A percentile compares a stretch with the other conserved stretches of the same genome.
Evolutionary conservation across 768 basidiomycete species (phyloP).

Genomic region (Candolleomyces efflorescens): DNA sequence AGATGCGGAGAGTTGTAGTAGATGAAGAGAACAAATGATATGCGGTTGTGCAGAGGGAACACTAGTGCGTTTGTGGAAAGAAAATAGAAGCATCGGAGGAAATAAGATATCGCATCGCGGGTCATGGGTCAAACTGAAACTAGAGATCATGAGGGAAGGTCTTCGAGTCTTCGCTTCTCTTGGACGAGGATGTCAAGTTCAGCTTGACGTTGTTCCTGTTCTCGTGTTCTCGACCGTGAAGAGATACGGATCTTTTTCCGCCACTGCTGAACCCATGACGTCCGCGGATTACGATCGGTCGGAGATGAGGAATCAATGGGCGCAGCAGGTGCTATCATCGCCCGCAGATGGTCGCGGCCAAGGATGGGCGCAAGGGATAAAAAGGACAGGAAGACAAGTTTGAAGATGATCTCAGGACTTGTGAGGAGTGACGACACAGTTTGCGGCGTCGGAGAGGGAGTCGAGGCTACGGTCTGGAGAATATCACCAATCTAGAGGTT

Average conservation of each 20-base stretch:
- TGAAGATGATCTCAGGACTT: slow-evolving; percentile 78
- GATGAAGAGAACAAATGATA: background rate
- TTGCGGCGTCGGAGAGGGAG: slow-evolving; percentile 64
- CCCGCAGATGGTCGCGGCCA: slow-evolving; percentile 60
- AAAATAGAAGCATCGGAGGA: slow-evolving; percentile 4
- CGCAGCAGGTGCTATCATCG: slow-evolving; percentile 41
- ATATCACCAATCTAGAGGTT: slow-evolving; percentile 76
- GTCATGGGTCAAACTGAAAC: background rate
- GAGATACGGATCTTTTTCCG: slow-evolving; percentile 53
- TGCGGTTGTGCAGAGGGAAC: background rate
- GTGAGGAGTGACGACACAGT: slow-evolving; percentile 83
- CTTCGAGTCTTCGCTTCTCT: slow-evolving; percentile 50
- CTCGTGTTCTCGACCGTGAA: slow-evolving; percentile 47
- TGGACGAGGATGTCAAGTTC: slow-evolving; percentile 48
- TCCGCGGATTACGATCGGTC: slow-evolving; percentile 29
- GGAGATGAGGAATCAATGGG: slow-evolving; percentile 10
- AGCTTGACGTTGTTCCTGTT: slow-evolving; percentile 39
- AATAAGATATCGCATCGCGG: slow-evolving; percentile 10
- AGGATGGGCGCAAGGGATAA: slow-evolving; percentile 87
- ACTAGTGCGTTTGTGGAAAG: background rate
- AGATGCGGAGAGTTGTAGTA: background rate
- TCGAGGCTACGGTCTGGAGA: slow-evolving; percentile 75
- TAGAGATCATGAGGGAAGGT: slow-evolving; percentile 21
- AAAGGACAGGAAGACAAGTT: slow-evolving; percentile 78
- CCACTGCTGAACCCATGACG: slow-evolving; percentile 71